Percentiles rank a stretch among this genome's conserved stretches.
phyloP scores from a whole-genome alignment of 805 yeast species.

The Saturnispora silvae region DNA sequence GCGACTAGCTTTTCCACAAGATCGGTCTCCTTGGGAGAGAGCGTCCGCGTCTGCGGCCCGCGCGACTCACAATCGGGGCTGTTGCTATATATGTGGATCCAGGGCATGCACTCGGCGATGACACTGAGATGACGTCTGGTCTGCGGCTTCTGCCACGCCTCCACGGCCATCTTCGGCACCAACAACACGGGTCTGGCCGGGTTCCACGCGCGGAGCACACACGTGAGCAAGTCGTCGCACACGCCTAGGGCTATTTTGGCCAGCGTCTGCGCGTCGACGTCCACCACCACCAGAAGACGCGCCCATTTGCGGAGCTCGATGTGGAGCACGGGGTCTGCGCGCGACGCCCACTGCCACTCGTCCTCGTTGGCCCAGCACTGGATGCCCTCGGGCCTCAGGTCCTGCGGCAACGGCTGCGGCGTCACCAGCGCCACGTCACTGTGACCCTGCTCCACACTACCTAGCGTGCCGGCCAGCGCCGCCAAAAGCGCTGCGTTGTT shows the following conservation, averaged over 20 bases:
- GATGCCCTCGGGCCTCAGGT: constrained; percentile 35
- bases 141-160: constrained; percentile 46
- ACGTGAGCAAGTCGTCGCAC: constrained; percentile 48
- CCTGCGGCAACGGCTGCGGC: too few species aligned
- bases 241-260: constrained; percentile 47
- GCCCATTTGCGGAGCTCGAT: constrained; percentile 55
- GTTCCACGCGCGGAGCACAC: constrained; percentile 53
- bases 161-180: constrained; percentile 54
- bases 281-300: constrained; percentile 45
- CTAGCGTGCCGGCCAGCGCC: too few species aligned
- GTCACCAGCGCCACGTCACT: too few species aligned
- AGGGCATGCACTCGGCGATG: constrained; percentile 50
- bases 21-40: too few species aligned
- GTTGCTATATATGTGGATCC: constrained; percentile 56
- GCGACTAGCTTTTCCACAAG: too few species aligned
- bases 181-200: constrained; percentile 44
- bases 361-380: constrained; percentile 48
- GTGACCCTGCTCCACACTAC: too few species aligned
- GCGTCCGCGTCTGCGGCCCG: too few species aligned
- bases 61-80: too few species aligned
- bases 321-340: constrained; percentile 52
- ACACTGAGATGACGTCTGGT: constrained; percentile 44
- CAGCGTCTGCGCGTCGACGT: constrained; percentile 47
- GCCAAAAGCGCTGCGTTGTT: too few species aligned
- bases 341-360: constrained; percentile 47